phyloP scores from a whole-genome alignment of 371 early-diverging fungal genomes.

The Apophysomyces trapeziformis region DNA sequence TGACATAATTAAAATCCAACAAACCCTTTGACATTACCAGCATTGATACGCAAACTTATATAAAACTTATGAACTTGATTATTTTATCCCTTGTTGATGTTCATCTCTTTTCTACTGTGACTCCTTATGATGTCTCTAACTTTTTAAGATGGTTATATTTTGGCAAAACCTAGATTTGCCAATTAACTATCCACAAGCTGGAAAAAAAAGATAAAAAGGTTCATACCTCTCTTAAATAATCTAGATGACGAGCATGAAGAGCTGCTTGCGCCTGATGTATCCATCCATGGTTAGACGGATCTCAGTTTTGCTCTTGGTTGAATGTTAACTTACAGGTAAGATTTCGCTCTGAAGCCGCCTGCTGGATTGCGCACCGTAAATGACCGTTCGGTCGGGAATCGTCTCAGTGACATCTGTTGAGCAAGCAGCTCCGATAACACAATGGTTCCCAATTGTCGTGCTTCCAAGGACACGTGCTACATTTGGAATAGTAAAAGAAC shows the following conservation, averaged over 20 bases:
- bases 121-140: constrained; percentile 25
- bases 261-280: constrained; percentile 50
- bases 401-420: constrained; percentile 67
- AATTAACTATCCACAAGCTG: not conserved
- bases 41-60: no score
- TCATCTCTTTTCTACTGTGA: not conserved
- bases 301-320: not conserved
- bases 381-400: constrained; percentile 67
- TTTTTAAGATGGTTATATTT: constrained; percentile 68
- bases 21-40: no score
- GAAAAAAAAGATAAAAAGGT: not conserved
- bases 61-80: no score
- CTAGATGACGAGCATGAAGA: constrained; percentile 74
- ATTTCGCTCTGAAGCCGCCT: constrained; percentile 58
- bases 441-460: constrained; percentile 70
- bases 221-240: constrained; percentile 67
- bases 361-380: constrained; percentile 66
- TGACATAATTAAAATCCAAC: no score
- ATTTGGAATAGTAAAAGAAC: not conserved
- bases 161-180: constrained; percentile 49
- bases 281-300: not conserved
- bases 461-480: constrained; percentile 63
- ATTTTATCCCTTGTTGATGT: no score
- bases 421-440: constrained; percentile 77
- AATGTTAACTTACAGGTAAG: constrained; percentile 22